phyloP scores from a whole-genome alignment of 768 basidiomycete genomes.

The Agrocybe pediades region DNA sequence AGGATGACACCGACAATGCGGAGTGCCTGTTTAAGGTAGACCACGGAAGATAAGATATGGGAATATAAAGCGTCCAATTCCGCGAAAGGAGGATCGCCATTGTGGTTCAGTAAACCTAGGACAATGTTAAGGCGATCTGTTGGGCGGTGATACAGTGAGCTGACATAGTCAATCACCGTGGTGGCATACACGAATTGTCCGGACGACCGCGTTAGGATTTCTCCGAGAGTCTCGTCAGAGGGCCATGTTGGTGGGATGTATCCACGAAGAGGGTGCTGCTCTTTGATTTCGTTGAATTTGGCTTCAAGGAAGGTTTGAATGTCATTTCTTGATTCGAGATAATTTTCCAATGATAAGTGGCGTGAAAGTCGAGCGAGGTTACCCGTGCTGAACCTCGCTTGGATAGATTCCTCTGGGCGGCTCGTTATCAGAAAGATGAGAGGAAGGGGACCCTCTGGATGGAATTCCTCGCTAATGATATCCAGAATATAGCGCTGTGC shows the following conservation, averaged over 20 bases:
- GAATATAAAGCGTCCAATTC: constrained; percentile 9
- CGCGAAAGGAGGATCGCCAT: constrained; percentile 3
- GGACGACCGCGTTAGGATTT: constrained; percentile 12
- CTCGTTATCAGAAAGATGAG: constrained; percentile 13
- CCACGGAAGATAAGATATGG: constrained; percentile 4
- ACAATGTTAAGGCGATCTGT: constrained; percentile 7
- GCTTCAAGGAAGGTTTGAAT: constrained; percentile 8
- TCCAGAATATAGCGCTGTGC: constrained; percentile 11
- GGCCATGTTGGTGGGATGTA: constrained; percentile 11
- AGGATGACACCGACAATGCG: constrained; percentile 6
- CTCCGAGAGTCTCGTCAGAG: background rate
- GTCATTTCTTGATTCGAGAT: constrained; percentile 9
- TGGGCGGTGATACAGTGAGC: constrained; percentile 7
- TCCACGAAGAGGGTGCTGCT: constrained; percentile 4
- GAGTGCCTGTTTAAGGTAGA: background rate
- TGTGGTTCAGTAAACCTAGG: constrained; percentile 2
- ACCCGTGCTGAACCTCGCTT: constrained; percentile 1
- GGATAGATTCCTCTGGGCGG: constrained; percentile 13
- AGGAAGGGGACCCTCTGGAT: background rate
- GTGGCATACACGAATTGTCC: constrained; percentile 19
- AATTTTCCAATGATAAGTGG: constrained; percentile 8
- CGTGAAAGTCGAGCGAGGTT: background rate
- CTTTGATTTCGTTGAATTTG: constrained; percentile 7
- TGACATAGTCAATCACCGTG: constrained; percentile 9
- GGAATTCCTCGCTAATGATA: constrained; percentile 1